phyloP scores from a whole-genome alignment of 345 rosid genomes.

The Cardiospermum halicacabum region DNA sequence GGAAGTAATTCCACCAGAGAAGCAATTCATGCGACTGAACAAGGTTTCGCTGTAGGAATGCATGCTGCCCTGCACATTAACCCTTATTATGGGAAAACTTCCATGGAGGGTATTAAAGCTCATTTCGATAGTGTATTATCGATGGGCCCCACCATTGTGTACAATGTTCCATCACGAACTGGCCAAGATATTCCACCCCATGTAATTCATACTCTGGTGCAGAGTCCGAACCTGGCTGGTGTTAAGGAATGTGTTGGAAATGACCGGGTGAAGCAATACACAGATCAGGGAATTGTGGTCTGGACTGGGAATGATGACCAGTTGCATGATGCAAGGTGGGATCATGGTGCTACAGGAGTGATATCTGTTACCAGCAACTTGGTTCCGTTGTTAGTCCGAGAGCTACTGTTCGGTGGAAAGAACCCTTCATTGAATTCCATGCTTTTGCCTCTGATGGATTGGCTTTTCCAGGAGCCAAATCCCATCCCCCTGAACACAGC shows the following conservation, averaged over 20 bases:
- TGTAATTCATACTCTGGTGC: conserved; percentile 51
- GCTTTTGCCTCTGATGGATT: conserved; percentile 67
- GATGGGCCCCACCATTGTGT: conserved; percentile 80
- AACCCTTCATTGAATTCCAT: conserved; percentile 47
- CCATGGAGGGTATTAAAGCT: conserved; percentile 56
- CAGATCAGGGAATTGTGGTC: conserved; percentile 59
- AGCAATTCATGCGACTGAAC: conserved; percentile 87
- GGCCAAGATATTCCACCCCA: conserved; percentile 74
- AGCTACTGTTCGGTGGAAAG: conserved; percentile 66
- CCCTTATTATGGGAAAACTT: conserved; percentile 94
- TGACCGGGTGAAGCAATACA: conserved; percentile 55
- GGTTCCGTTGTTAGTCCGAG: conserved; percentile 59
- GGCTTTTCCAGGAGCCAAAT: conserved; percentile 78
- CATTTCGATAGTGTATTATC: conserved; percentile 73
- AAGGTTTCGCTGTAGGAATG: conserved; percentile 93
- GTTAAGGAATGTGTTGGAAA: conserved; percentile 76
- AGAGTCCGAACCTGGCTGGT: conserved; percentile 65
- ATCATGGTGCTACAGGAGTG: conserved; percentile 66
- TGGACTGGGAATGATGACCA: conserved; percentile 90
- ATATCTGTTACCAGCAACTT: conserved; percentile 76
- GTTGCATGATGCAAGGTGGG: conserved; percentile 85
- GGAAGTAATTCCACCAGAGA: conserved; percentile 91
- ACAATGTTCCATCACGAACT: conserved; percentile 79
- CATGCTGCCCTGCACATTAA: conserved; percentile 94
- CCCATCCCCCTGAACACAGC: conserved; percentile 88